Conservation (phyloP, 2,329 filamentous ascomycete species). For the Phyllosticta citrichinensis region DNA sequence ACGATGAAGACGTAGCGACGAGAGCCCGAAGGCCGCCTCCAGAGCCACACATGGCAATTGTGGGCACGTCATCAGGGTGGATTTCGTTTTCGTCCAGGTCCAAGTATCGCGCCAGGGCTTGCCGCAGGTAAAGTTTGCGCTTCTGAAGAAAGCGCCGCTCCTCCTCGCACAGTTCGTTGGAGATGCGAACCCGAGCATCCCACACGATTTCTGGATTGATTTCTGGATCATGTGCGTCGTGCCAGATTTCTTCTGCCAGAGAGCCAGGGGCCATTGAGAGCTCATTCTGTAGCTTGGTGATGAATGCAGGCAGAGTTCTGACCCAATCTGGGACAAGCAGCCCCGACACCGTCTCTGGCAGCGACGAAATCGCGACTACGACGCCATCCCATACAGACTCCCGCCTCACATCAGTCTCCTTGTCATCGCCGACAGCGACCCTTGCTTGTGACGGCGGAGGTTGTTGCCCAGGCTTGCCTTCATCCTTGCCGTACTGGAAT, state of each 20-base stretch:
- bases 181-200: conserved; percentile 73
- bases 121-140: conserved; percentile 57
- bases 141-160: conserved; percentile 66
- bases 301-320: conserved; percentile 60
- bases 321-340: conserved; percentile 77
- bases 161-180: conserved; percentile 68
- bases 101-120: conserved; percentile 74
- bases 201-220: conserved; percentile 81
- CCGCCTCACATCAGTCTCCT: conserved; percentile 13
- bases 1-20: conserved; percentile 81
- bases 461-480: conserved; percentile 19
- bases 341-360: conserved; percentile 45
- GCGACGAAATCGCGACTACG: conserved; percentile 20
- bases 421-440: conserved; percentile 18
- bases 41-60: conserved; percentile 89
- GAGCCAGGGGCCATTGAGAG: conserved; percentile 81
- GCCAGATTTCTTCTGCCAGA: conserved; percentile 87
- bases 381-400: conserved; percentile 26
- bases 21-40: conserved; percentile 84
- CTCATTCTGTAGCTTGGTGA: conserved; percentile 77
- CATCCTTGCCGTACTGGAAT: background rate
- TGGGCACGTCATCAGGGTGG: conserved; percentile 86
- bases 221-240: conserved; percentile 72
- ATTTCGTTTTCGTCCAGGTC: conserved; percentile 67
- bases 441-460: conserved; percentile 25